Evolutionary conservation across 352 stramenopile species (phyloP), one percentile per base, ranked within the genome.

Genomic region (Globisporangium spiculum): DNA sequence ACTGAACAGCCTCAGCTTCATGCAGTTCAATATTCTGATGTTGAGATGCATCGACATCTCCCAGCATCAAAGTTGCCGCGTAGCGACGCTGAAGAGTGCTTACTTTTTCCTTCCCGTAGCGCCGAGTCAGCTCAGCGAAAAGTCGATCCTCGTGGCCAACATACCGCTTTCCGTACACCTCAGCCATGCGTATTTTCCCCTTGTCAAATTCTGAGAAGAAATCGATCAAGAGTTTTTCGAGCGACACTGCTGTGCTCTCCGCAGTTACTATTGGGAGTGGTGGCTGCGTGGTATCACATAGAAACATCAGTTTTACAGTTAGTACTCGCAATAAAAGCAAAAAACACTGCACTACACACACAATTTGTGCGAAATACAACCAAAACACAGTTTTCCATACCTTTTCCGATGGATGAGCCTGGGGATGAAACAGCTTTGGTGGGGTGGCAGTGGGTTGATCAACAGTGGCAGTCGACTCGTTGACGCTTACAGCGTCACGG

Each of bases 151-250:
- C 84, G 56, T 81, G 79, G 8, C 78, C 81, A 27, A 75, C 75
- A 67, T 94, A 94, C n/a, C 86, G 70, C 61, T 83, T 88, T 1
- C 75, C 73, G 59, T 92, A 92, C 41, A 81, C 79, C 59, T 82
- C 78, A 3, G 81, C 86, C 82, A 91, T 92, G 20, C 75, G 80
- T 30, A 89, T 22, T 48, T 83, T 86, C 26, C 70, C 78, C 63
- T 79, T 81, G 64, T 94, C 86, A 7, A 88, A 73, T 54, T 80
- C 67, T 2, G 70, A 80, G 60, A 90, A 94, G 60, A 94, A 94
- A 18, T 84, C 75, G 7, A 78, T 54, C 32, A 94, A 55, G n/a
- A 89, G 65, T 27, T 72, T 70, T 63, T 93, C 76, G n/a, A 93
- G 67, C 6, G 46, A 54, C 12, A n/a, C 27, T 60, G 55, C 34